These are phyloP conservation scores for Ampelomyces quisqualis DNA, from an alignment of 2,329 filamentous ascomycete species.

Conservation along the genomic window DNA sequence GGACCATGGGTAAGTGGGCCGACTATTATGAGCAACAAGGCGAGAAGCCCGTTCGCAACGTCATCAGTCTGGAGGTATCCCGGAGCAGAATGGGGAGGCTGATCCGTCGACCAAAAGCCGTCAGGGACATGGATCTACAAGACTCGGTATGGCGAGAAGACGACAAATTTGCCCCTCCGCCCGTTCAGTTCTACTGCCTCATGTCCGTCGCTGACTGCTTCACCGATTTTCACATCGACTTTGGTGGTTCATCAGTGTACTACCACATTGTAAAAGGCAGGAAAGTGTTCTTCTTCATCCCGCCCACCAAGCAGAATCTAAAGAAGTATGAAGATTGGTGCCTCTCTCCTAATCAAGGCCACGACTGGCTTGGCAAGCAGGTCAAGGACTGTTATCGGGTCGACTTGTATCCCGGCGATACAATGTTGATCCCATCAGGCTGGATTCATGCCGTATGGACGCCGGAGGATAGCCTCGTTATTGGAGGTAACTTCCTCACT, in stretches of 20 bases:
- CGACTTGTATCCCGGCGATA: constrained; percentile 66
- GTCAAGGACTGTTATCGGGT: constrained; percentile 68
- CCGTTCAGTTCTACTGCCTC: constrained; percentile 68
- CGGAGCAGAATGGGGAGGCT: constrained; percentile 62
- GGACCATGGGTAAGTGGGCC: constrained; percentile 66
- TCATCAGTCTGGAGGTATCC: constrained; percentile 69
- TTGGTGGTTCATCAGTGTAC: constrained; percentile 69
- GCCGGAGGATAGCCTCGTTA: constrained; percentile 67
- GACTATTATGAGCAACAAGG: constrained; percentile 66
- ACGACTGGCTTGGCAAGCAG: constrained; percentile 63
- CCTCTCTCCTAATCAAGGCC: constrained; percentile 65
- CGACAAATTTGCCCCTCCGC: constrained; percentile 59
- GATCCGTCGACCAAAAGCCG: constrained; percentile 63
- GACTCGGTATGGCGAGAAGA: constrained; percentile 58
- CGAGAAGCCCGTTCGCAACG: constrained; percentile 65
- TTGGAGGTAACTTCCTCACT: constrained; percentile 70
- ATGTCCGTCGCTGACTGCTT: constrained; percentile 73
- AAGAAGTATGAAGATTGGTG: constrained; percentile 73
- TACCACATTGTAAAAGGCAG: constrained; percentile 69
- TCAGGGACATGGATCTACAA: constrained; percentile 62
- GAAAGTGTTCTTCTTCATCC: constrained; percentile 72
- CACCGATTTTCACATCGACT: constrained; percentile 72
- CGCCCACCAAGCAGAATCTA: constrained; percentile 65
- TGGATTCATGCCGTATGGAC: constrained; percentile 75
- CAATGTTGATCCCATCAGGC: constrained; percentile 69